Percentiles rank a stretch among this genome's conserved stretches.
These are phyloP conservation scores for Colletotrichum scovillei DNA, from an alignment of 2,329 filamentous ascomycete species.

Conservation along the genomic window DNA sequence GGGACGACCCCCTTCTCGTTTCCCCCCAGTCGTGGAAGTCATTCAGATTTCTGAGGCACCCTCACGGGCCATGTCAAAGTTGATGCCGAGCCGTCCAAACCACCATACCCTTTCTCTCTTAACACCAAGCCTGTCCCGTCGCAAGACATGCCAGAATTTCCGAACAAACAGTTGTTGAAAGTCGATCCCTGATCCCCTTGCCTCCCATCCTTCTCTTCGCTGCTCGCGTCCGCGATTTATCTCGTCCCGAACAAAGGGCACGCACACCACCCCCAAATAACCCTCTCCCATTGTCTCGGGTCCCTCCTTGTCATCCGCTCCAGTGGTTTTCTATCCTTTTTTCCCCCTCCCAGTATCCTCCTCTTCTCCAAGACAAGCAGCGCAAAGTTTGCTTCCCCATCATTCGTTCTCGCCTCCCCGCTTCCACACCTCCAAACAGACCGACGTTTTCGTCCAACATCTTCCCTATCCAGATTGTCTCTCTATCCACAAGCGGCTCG, in stretches of 20 bases:
- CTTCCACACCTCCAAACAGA: conserved; percentile 7
- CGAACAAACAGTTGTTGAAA: not conserved
- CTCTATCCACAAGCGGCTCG: conserved; percentile 28
- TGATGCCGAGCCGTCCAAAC: conserved; percentile 2
- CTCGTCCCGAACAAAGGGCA: not conserved
- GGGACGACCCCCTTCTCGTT: not conserved
- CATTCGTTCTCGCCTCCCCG: conserved; percentile 17
- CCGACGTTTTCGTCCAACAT: conserved; percentile 32
- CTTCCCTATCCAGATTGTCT: conserved; percentile 13
- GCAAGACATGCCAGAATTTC: conserved; percentile 9
- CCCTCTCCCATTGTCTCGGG: conserved; percentile 31
- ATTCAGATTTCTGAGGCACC: not conserved
- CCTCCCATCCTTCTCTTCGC: conserved; percentile 2
- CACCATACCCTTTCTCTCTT: conserved; percentile 20
- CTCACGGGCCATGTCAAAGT: conserved; percentile 1
- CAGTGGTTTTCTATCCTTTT: conserved; percentile 7
- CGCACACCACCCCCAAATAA: conserved; percentile 22
- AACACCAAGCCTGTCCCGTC: conserved; percentile 15
- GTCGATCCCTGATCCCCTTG: conserved; percentile 23
- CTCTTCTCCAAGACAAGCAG: conserved; percentile 8
- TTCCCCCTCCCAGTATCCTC: not conserved
- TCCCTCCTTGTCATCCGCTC: conserved; percentile 23
- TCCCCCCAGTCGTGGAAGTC: conserved; percentile 9
- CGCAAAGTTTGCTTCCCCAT: not conserved
- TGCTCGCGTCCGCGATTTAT: conserved; percentile 17